These are phyloP conservation scores for Aspergillus panamensis DNA, from an alignment of 495 filamentous ascomycete genomes.

Conservation along the genomic window DNA sequence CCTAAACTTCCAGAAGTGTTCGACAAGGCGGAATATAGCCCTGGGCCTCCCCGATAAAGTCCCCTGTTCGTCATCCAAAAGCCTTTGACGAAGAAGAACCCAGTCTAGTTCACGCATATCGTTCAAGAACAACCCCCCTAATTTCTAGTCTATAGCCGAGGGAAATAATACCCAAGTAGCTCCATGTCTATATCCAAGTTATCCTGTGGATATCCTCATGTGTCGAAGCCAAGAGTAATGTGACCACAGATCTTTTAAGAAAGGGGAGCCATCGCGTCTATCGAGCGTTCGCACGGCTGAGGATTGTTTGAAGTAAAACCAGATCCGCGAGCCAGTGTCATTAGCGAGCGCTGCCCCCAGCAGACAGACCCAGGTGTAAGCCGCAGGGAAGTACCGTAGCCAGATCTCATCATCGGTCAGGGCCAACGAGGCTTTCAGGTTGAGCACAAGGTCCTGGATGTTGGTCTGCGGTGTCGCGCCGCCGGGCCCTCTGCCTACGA, in stretches of 20 bases:
- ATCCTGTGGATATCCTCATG: not conserved
- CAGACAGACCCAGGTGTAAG: constrained; percentile 4
- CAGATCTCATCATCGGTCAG: not conserved
- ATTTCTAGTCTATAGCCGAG: no score
- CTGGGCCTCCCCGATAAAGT: no score
- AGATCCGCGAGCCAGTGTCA: not conserved
- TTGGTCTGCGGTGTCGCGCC: not conserved
- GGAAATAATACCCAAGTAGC: no score
- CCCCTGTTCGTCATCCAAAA: not conserved
- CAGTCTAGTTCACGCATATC: not conserved
- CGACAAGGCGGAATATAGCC: no score
- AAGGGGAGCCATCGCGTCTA: not conserved
- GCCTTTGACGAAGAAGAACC: not conserved
- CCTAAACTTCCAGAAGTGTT: no score
- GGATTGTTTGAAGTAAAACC: constrained; percentile 12
- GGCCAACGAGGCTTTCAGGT: not conserved
- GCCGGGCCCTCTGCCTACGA: not conserved
- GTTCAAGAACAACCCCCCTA: no score
- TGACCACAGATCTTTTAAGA: not conserved
- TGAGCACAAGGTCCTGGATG: not conserved
- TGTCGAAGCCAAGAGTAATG: constrained; percentile 3
- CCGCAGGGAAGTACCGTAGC: constrained; percentile 1
- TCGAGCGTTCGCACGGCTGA: not conserved
- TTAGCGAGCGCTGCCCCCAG: not conserved
- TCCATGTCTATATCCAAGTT: not conserved